These are phyloP conservation scores for Pisolithus thermaeus DNA, from an alignment of 1,284 basidiomycete species.

Conservation along the genomic window DNA sequence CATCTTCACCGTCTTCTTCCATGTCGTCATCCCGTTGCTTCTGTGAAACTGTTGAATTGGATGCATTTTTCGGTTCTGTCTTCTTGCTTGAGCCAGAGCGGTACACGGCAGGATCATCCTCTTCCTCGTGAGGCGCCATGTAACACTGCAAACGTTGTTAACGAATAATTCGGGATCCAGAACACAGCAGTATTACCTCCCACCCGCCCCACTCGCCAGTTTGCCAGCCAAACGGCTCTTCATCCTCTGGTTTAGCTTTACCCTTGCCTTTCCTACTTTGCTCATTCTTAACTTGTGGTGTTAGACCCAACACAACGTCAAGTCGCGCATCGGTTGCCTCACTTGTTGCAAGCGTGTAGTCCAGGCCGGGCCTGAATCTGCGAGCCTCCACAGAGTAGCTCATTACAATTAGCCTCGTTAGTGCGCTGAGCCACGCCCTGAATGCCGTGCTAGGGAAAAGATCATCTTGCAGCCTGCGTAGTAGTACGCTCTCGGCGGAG, in stretches of 20 bases:
- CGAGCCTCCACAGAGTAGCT: slow-evolving; percentile 74
- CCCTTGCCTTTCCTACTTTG: slow-evolving; percentile 29
- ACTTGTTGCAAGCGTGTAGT: slow-evolving; percentile 92
- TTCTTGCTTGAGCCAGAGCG: slow-evolving; percentile 61
- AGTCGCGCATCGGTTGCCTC: slow-evolving; percentile 79
- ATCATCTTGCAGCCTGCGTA: slow-evolving; percentile 66
- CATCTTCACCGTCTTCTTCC: slow-evolving; percentile 65
- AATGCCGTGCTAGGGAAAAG: slow-evolving; percentile 84
- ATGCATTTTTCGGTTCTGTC: slow-evolving; percentile 17
- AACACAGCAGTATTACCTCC: slow-evolving; percentile 56
- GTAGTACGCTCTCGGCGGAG: slow-evolving; percentile 52
- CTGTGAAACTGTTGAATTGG: slow-evolving; percentile 15
- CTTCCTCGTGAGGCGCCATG: slow-evolving; percentile 89
- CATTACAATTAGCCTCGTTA: slow-evolving; percentile 75
- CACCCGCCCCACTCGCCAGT: slow-evolving; percentile 86
- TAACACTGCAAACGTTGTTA: slow-evolving; percentile 60
- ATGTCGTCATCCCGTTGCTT: slow-evolving; percentile 10
- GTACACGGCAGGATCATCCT: slow-evolving; percentile 93
- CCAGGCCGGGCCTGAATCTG: slow-evolving; percentile 87
- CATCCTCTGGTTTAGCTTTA: slow-evolving; percentile 31
- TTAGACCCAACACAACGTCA: slow-evolving; percentile 88
- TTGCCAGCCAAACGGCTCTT: slow-evolving; percentile 56
- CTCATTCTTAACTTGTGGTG: slow-evolving; percentile 53
- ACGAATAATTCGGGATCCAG: not conserved
- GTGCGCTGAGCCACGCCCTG: slow-evolving; percentile 82